Base-by-base conservation (phyloP, 2,329 filamentous ascomycete genomes). In the Cercospora nicotianae region DNA sequence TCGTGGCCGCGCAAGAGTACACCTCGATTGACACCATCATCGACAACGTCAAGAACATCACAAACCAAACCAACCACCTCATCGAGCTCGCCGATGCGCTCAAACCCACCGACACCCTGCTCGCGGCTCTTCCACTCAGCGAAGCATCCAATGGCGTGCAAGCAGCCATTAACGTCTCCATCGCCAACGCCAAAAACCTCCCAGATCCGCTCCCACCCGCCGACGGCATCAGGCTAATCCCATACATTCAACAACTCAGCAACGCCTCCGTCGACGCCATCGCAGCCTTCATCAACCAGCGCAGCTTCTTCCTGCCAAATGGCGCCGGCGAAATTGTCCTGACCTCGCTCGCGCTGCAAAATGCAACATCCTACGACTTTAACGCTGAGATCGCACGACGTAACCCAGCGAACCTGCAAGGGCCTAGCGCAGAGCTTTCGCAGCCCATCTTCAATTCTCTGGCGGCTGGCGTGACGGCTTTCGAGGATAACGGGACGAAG, bases 21-120 rank as follows among this genome's bases (percentile, higher is more conserved):
- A 53, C 48, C 18, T 64, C 39, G 18, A 64, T 67, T 45, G 62
- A 67, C 61, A 67, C 55, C 9, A 67, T 67, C 61, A 67, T 67
- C 55, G 20, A 30, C 23, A 53, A 67, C 31, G 59, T 67, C 55
- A n/a, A 62, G 31, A 67, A 67, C 66, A 67, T 67, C 62, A 67
- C 66, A 16, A 61, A 60, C 45, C 55, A 61, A 3, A 64, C 66
- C 9, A 36, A 64, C 9, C 64, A 61, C 61, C 61, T 67, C 28
- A 62, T 26, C 39, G 20, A 51, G 10, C 31, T 64, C 12, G 33
- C 48, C 62, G 62, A 64, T 13, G 51, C 48, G 12, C 53, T 64
- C 62, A 28, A 51, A 13, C 53, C 53, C 53, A 58, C 53, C 26
- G 53, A 58, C 53, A 48, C 39, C 23, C 33, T 60, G 12, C 30